phyloP scores from a whole-genome alignment of 257 asterid species.

The Fraxinus americana region DNA sequence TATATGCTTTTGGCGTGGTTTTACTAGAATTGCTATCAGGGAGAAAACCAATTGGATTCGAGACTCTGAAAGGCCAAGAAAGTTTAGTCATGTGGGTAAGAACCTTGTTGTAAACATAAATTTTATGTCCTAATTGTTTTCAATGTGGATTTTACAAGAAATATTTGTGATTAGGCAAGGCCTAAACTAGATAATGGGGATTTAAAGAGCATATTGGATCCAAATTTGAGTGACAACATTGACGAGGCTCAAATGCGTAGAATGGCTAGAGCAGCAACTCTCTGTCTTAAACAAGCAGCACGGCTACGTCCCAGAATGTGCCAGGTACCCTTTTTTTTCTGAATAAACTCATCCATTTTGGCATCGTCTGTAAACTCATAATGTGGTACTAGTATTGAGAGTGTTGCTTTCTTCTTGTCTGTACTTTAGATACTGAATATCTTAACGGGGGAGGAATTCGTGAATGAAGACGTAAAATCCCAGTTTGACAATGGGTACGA shows the following conservation, averaged over 20 bases:
- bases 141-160: background rate
- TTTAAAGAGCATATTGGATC: conserved; percentile 64
- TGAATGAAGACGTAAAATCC: conserved; percentile 24
- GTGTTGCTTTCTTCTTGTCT: background rate
- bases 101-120: conserved; percentile 5
- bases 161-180: conserved; percentile 52
- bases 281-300: conserved; percentile 85
- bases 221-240: conserved; percentile 44
- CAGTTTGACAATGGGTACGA: conserved; percentile 22
- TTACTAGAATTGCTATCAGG: conserved; percentile 89
- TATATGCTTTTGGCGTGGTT: conserved; percentile 94
- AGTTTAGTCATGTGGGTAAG: conserved; percentile 97
- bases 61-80: conserved; percentile 63
- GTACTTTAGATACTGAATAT: conserved; percentile 52
- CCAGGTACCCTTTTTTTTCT: conserved; percentile 47
- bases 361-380: background rate
- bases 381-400: background rate
- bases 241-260: conserved; percentile 60
- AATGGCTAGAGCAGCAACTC: conserved; percentile 71
- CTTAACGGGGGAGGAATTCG: conserved; percentile 55
- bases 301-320: conserved; percentile 77
- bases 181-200: conserved; percentile 72
- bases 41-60: conserved; percentile 73
- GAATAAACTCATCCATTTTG: background rate
- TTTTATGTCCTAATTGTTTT: background rate